Evolutionary conservation across 1,284 basidiomycete species (phyloP).

Genomic region (Marasmius fiardii): DNA sequence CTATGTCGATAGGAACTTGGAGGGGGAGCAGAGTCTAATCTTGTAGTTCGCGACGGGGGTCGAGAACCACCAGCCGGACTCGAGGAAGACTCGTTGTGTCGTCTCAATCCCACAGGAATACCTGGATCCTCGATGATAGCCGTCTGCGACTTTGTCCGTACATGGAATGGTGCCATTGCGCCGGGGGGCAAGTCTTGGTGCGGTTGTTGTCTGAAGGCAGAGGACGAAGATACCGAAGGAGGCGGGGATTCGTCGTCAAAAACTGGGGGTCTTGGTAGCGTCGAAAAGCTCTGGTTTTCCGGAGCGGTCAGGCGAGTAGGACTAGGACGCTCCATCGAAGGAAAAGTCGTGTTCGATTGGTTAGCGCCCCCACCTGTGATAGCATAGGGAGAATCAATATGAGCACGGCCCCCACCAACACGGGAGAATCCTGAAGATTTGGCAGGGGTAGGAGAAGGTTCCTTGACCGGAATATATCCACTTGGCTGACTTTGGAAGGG

Average conservation of each 20-base stretch:
- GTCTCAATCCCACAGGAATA: not conserved
- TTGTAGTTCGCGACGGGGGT: conserved; percentile 4
- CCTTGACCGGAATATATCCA: conserved; percentile 47
- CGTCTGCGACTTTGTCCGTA: conserved; percentile 75
- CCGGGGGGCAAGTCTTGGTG: conserved; percentile 47
- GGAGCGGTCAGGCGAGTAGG: conserved; percentile 24
- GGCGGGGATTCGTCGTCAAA: conserved; percentile 45
- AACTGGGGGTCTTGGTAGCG: not conserved
- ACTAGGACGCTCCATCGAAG: conserved; percentile 45
- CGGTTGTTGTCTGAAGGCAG: conserved; percentile 31
- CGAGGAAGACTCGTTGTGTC: conserved; percentile 1
- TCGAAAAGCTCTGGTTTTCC: conserved; percentile 12
- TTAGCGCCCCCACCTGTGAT: conserved; percentile 39
- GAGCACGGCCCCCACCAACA: conserved; percentile 74
- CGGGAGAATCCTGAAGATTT: conserved; percentile 65
- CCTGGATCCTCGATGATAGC: conserved; percentile 64
- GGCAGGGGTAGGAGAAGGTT: conserved; percentile 23
- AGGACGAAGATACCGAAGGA: conserved; percentile 49
- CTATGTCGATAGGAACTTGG: conserved; percentile 12
- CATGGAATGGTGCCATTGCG: conserved; percentile 64
- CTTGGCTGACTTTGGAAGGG: conserved; percentile 46
- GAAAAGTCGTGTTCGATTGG: conserved; percentile 60
- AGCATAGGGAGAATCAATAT: conserved; percentile 76
- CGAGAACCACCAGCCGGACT: conserved; percentile 1
- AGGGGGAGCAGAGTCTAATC: conserved; percentile 7